These are phyloP conservation scores for Hirsutella minnesotensis DNA, from an alignment of 2,329 filamentous ascomycete genomes.

Conservation along the genomic window DNA sequence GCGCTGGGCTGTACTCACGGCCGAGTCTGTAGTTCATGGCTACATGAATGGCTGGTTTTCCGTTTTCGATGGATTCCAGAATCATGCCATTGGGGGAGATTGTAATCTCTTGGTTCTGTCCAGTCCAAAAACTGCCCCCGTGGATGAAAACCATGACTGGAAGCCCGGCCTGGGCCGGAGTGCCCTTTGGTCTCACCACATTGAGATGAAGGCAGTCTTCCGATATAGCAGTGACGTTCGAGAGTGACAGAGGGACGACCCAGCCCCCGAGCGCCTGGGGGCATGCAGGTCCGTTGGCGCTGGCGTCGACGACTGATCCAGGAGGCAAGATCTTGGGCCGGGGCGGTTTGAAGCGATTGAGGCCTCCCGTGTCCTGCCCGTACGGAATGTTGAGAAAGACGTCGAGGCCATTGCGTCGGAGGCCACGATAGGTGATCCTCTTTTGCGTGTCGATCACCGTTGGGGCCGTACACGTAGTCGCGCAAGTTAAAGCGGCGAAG, in stretches of 20 bases:
- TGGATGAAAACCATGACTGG: slow-evolving; percentile 25
- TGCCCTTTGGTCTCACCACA: slow-evolving; percentile 17
- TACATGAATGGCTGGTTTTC: slow-evolving; percentile 21
- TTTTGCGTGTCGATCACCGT: slow-evolving; percentile 8
- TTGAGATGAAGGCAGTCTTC: slow-evolving; percentile 25
- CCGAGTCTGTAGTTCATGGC: slow-evolving; percentile 20
- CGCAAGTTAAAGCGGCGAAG: too few relatives aligned
- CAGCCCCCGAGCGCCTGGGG: slow-evolving; percentile 25
- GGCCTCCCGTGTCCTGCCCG: slow-evolving; percentile 31
- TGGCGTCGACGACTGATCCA: slow-evolving; percentile 24
- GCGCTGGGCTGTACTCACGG: slow-evolving; percentile 8
- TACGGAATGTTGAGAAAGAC: slow-evolving; percentile 35
- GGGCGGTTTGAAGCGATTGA: slow-evolving; percentile 34
- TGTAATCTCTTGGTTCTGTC: slow-evolving; percentile 18
- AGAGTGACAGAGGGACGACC: slow-evolving; percentile 17
- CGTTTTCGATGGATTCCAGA: slow-evolving; percentile 30
- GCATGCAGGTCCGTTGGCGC: slow-evolving; percentile 28
- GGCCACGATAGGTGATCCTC: slow-evolving; percentile 28
- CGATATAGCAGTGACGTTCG: slow-evolving; percentile 24
- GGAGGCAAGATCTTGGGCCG: slow-evolving; percentile 16
- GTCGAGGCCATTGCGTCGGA: slow-evolving; percentile 30
- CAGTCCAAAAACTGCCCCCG: slow-evolving; percentile 20
- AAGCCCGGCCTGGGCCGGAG: slow-evolving; percentile 8
- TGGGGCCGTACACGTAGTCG: neutral
- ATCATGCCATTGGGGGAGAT: slow-evolving; percentile 32